Evolutionary conservation across 345 rosid genomes (phyloP), one percentile per base, ranked within the genome.

Genomic region (Rhodomyrtus tomentosa): DNA sequence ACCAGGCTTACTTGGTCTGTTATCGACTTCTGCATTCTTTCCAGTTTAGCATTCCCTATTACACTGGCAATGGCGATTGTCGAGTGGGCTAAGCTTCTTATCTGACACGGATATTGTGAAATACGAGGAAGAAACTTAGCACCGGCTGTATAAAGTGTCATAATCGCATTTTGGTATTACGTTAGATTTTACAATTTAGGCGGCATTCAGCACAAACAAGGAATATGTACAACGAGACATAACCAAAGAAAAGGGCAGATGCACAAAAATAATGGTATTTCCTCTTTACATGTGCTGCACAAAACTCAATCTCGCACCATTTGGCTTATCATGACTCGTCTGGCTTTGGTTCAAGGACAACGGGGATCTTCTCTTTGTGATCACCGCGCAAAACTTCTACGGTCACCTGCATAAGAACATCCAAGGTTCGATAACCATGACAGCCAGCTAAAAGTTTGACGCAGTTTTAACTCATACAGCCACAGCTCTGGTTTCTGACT

Each of bases 301-400:
- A 45, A 32, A 51, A 68, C 50, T 84, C 80, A 87, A 59, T 76
- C 40, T 81, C 24, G 84, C 82, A 20, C 82, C 87, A 25, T 50
- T 62, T 50, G 24, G 55, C 82, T 82, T 80, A 84, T 88, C 89
- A 96, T 7, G 98, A 88, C 86, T 95, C 96, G 24, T 95, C 98
- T 10, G 95, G 88, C 88, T 93, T 96, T 40, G 99, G 94, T 90
- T 96, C 98, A 29, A 96, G 98, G 76, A 56, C 84, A 72, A 96
- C 96, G 3, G 98, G 91, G 83, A 96, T 93, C 89, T 94, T 94
- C 90, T 96, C 99, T 89, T 95, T 94, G 82, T 92, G 99, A 88
- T 96, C 98, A 7, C 98, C 98, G 5, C 98, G 95, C 86, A 96
- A 87, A 55, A 96, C 98, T 91, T 95, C 98, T 85, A 96, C 95